A percentile compares a stretch with the other conserved stretches of the same genome.
Conservation (phyloP, 2,329 filamentous ascomycete species). For the Capronia americana region DNA sequence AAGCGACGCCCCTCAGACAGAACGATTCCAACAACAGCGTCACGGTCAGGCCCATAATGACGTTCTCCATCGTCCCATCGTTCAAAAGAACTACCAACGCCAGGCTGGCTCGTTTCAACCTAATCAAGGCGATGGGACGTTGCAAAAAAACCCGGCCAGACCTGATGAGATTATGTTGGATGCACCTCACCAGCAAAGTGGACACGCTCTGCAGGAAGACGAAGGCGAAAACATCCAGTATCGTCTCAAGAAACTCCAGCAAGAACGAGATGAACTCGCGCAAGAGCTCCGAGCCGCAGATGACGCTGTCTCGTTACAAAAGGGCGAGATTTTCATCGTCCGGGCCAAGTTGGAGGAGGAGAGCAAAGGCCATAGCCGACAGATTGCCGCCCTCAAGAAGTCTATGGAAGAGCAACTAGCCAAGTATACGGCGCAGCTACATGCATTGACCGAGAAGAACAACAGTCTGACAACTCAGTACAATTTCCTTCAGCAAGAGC, state of each 20-base stretch:
- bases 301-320: conserved; percentile 55
- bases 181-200: conserved; percentile 6
- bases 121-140: conserved; percentile 7
- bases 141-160: conserved; percentile 19
- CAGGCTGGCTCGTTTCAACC: conserved; percentile 3
- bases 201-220: not conserved
- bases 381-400: conserved; percentile 60
- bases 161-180: conserved; percentile 23
- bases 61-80: not conserved
- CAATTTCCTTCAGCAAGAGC: conserved; percentile 66
- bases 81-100: conserved; percentile 8
- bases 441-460: conserved; percentile 60
- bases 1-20: conserved; percentile 38
- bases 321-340: conserved; percentile 68
- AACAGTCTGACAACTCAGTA: conserved; percentile 65
- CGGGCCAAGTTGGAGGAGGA: conserved; percentile 63
- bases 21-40: conserved; percentile 39
- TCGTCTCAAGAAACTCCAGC: conserved; percentile 39
- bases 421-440: conserved; percentile 62
- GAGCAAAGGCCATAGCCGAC: conserved; percentile 60
- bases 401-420: conserved; percentile 60
- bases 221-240: conserved; percentile 43
- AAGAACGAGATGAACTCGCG: conserved; percentile 49
- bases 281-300: conserved; percentile 50
- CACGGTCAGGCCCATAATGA: conserved; percentile 33